A percentile compares a stretch with the other conserved stretches of the same genome.
Evolutionary conservation across 768 basidiomycete genomes (phyloP).

Genomic region (Amylocystis lapponica): DNA sequence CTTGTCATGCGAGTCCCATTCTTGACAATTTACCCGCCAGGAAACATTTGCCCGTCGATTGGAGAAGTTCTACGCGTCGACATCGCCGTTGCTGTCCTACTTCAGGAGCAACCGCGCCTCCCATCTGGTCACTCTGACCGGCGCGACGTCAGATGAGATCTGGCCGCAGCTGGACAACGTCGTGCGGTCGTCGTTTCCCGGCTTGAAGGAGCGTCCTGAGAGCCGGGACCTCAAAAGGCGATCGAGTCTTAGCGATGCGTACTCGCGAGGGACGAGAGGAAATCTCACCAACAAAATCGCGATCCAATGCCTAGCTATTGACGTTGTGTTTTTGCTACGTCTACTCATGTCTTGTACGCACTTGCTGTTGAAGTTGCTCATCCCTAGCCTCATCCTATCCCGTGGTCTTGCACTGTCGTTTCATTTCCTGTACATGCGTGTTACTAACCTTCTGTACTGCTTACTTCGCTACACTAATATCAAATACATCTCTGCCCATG

Average conservation of each 20-base stretch:
- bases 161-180: constrained; percentile 76
- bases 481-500: no score
- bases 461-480: no score
- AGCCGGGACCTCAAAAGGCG: constrained; percentile 36
- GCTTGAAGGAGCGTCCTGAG: constrained; percentile 45
- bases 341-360: no score
- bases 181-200: constrained; percentile 53
- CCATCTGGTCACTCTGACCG: constrained; percentile 55
- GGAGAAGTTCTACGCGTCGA: constrained; percentile 69
- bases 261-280: constrained; percentile 24
- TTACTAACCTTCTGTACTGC: background rate
- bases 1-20: background rate
- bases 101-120: constrained; percentile 40
- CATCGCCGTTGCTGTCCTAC: constrained; percentile 75
- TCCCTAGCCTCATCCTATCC: no score
- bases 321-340: no score
- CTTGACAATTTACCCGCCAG: constrained; percentile 31
- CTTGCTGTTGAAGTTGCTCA: no score
- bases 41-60: constrained; percentile 76
- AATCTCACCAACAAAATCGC: background rate
- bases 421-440: background rate
- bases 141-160: constrained; percentile 81
- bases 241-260: constrained; percentile 53
- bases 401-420: background rate
- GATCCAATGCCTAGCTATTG: no score